Percentiles rank a stretch among this genome's conserved stretches.
Evolutionary conservation across 2,329 filamentous ascomycete species (phyloP).

Genomic region (Colletotrichum acutatum): DNA sequence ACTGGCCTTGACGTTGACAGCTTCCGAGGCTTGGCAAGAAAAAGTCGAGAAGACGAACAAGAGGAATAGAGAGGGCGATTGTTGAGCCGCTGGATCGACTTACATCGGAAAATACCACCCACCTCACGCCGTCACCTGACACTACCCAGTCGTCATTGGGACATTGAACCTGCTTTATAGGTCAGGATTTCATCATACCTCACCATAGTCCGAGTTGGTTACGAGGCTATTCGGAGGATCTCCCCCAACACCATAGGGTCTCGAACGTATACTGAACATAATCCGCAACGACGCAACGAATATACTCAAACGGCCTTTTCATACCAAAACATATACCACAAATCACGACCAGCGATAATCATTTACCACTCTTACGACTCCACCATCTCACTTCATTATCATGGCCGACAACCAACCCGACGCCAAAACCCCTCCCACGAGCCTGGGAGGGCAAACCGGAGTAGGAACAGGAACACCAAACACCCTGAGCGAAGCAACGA

Average conservation of each 20-base stretch:
- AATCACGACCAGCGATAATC: background rate
- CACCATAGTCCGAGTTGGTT: background rate
- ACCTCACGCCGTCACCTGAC: background rate
- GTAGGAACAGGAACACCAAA: conserved; percentile 15
- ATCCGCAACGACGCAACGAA: background rate
- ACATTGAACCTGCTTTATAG: background rate
- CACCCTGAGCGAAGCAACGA: conserved; percentile 8
- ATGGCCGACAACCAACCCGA: conserved; percentile 29
- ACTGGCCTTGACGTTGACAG: conserved; percentile 23
- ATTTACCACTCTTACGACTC: background rate
- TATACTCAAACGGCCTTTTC: background rate
- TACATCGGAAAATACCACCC: conserved; percentile 6
- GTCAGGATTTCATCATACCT: background rate
- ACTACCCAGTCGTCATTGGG: background rate
- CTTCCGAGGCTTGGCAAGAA: conserved; percentile 3
- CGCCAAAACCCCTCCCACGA: background rate
- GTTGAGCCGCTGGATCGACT: conserved; percentile 35
- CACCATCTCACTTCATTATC: background rate
- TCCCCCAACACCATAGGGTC: background rate
- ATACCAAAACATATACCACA: background rate
- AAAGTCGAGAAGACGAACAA: background rate
- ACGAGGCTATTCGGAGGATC: background rate
- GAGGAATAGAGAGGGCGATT: background rate
- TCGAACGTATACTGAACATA: conserved; percentile 11
- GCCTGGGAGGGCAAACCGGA: conserved; percentile 5